Percentiles rank a stretch among this genome's conserved stretches.
These are phyloP conservation scores for Heliocybe sulcata DNA, from an alignment of 1,284 basidiomycete genomes.

Conservation along the genomic window DNA sequence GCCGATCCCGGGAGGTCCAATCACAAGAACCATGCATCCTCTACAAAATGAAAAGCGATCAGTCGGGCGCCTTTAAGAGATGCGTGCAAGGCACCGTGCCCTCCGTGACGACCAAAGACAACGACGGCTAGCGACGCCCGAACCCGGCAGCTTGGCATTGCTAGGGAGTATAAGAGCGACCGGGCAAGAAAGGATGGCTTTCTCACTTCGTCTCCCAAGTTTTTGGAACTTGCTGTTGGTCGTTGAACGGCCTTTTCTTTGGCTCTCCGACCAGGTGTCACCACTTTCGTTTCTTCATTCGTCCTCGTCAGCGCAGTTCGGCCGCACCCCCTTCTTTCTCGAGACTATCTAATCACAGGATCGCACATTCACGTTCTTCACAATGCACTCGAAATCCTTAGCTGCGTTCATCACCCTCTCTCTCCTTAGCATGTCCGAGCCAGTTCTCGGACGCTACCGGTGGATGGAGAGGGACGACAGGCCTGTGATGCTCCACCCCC, in stretches of 20 bases:
- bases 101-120: not conserved
- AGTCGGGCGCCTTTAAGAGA: not conserved
- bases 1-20: no score
- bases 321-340: not conserved
- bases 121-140: not conserved
- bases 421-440: constrained; percentile 27
- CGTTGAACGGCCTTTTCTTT: not conserved
- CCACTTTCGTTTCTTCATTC: not conserved
- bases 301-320: not conserved
- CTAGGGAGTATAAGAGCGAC: not conserved
- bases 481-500: constrained; percentile 37
- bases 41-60: no score
- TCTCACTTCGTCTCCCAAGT: not conserved
- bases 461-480: constrained; percentile 42
- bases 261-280: constrained; percentile 1
- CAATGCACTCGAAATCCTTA: constrained; percentile 39
- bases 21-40: no score
- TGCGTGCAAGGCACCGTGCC: not conserved
- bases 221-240: not conserved
- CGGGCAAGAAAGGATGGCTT: not conserved
- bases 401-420: constrained; percentile 28
- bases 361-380: constrained; percentile 12
- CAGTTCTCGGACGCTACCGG: constrained; percentile 22
- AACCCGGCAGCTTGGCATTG: not conserved
- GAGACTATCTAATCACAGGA: not conserved